These are phyloP conservation scores for Brasilioporus rufonigricans DNA, from an alignment of 768 basidiomycete species.

Conservation along the genomic window DNA sequence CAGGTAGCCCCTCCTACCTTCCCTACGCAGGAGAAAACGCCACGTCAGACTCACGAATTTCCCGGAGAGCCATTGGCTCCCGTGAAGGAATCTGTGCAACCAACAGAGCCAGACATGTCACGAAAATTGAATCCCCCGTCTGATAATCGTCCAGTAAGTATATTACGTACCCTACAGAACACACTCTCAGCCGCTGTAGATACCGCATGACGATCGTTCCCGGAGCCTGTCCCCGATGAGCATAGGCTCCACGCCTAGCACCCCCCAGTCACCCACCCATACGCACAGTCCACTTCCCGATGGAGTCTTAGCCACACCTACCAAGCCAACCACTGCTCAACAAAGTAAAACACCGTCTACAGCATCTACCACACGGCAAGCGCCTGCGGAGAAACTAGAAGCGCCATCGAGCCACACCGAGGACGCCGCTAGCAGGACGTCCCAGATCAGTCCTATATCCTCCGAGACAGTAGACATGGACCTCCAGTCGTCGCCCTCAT, in stretches of 20 bases:
- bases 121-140: slow-evolving; percentile 15
- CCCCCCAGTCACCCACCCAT: slow-evolving; percentile 28
- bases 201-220: slow-evolving; percentile 31
- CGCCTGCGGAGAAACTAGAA: slow-evolving; percentile 14
- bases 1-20: slow-evolving; percentile 32
- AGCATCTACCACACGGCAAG: slow-evolving; percentile 17
- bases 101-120: slow-evolving; percentile 1
- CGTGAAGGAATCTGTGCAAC: slow-evolving; percentile 8
- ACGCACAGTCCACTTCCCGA: slow-evolving; percentile 1
- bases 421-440: slow-evolving; percentile 27
- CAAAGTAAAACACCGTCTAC: slow-evolving; percentile 10
- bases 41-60: slow-evolving; percentile 2
- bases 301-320: slow-evolving; percentile 5
- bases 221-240: slow-evolving; percentile 64
- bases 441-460: slow-evolving; percentile 31
- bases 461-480: slow-evolving; percentile 36
- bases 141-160: slow-evolving; percentile 24
- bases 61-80: slow-evolving; percentile 10
- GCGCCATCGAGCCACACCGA: slow-evolving; percentile 21
- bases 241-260: slow-evolving; percentile 47
- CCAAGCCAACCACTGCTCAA: slow-evolving; percentile 1
- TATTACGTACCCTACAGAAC: background rate
- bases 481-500: slow-evolving; percentile 33
- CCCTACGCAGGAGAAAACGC: slow-evolving; percentile 12
- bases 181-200: slow-evolving; percentile 31